These are phyloP conservation scores for Pythium aquatile DNA, from an alignment of 352 stramenopile genomes.

Conservation along the genomic window DNA sequence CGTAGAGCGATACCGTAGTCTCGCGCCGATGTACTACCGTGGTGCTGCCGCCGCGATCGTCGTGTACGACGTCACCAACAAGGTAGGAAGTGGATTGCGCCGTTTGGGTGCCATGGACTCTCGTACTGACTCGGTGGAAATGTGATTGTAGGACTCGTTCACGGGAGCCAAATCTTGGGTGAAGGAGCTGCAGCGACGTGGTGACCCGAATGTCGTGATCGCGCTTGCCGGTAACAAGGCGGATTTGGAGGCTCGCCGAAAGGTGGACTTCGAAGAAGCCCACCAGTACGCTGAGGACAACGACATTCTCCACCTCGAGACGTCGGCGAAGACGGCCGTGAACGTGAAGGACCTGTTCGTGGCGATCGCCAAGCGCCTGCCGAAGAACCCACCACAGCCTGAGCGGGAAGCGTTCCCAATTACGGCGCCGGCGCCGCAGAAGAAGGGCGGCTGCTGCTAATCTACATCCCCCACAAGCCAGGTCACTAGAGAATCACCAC, in stretches of 20 bases:
- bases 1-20: slow-evolving; percentile 94
- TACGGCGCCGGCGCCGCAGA: slow-evolving; percentile 69
- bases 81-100: slow-evolving; percentile 45
- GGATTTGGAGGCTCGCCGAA: slow-evolving; percentile 96
- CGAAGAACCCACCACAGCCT: slow-evolving; percentile 80
- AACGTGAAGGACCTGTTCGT: slow-evolving; percentile 99
- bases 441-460: slow-evolving; percentile 86
- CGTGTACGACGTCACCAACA: slow-evolving; percentile 97
- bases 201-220: slow-evolving; percentile 97
- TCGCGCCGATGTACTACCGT: slow-evolving; percentile 98
- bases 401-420: slow-evolving; percentile 85
- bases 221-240: slow-evolving; percentile 98
- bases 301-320: slow-evolving; percentile 99
- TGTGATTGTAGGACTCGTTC: slow-evolving; percentile 87
- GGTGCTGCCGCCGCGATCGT: slow-evolving; percentile 95
- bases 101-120: not conserved
- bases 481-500: slow-evolving; percentile 17
- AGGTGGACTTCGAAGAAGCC: slow-evolving; percentile 96
- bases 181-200: slow-evolving; percentile 98
- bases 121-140: slow-evolving; percentile 2
- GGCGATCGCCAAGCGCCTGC: slow-evolving; percentile 91
- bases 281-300: slow-evolving; percentile 99
- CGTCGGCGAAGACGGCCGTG: slow-evolving; percentile 98
- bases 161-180: slow-evolving; percentile 99
- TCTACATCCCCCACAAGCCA: not conserved